Percentiles rank a stretch among this genome's conserved stretches.
These are phyloP conservation scores for Geosmithia flava DNA, from an alignment of 2,329 filamentous ascomycete genomes.

Conservation along the genomic window DNA sequence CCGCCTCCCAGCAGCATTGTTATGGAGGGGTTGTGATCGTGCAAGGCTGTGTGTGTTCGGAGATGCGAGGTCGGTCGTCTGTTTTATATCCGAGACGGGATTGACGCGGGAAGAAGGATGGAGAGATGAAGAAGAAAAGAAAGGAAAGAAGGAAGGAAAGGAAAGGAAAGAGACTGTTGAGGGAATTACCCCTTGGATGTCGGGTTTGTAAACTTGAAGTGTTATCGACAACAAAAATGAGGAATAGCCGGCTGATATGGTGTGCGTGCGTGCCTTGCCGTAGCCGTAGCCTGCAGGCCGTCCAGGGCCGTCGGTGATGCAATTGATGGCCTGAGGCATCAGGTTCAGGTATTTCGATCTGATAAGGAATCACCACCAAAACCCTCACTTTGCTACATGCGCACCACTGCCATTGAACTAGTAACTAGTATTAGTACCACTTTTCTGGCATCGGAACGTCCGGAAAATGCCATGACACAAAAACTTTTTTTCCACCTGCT, in stretches of 20 bases:
- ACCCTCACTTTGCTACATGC: no score
- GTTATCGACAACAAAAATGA: background rate
- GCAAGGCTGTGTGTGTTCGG: background rate
- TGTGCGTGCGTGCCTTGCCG: background rate
- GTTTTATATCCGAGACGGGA: background rate
- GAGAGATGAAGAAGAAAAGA: background rate
- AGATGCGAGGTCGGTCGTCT: background rate
- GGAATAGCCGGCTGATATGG: background rate
- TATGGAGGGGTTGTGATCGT: constrained; percentile 8
- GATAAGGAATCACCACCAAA: background rate
- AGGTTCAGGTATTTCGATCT: background rate
- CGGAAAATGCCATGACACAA: no score
- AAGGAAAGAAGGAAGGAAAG: background rate
- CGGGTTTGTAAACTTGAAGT: background rate
- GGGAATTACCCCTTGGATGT: background rate
- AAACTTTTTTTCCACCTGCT: no score
- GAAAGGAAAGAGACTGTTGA: background rate
- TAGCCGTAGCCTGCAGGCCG: background rate
- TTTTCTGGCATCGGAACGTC: no score
- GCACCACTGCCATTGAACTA: no score
- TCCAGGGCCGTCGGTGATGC: background rate
- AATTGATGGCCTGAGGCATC: background rate
- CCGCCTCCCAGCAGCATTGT: constrained; percentile 5
- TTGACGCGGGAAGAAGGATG: background rate
- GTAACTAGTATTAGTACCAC: no score